Conservation (phyloP, 108 stramenopile species). For the Chaetoceros muelleri region DNA sequence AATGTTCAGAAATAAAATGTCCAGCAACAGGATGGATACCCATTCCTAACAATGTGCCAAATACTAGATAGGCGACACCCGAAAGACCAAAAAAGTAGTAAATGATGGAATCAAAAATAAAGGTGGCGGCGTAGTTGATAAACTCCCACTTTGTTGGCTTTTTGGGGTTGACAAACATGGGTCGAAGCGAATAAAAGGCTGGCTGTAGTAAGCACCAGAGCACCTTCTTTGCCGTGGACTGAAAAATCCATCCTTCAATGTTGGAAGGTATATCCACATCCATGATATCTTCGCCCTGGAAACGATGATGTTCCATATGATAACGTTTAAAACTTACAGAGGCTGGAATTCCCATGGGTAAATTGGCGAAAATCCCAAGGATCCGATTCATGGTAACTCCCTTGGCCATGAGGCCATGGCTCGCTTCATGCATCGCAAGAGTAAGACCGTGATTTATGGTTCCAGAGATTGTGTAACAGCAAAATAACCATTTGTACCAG, state of each 20-base stretch:
- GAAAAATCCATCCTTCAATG: constrained; percentile 64
- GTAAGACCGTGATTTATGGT: constrained; percentile 78
- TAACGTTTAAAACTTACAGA: constrained; percentile 85
- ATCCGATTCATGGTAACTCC: constrained; percentile 49
- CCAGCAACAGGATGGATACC: constrained; percentile 92
- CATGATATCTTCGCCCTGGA: constrained; percentile 70
- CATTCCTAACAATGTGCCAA: constrained; percentile 72
- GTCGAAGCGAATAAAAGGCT: constrained; percentile 81
- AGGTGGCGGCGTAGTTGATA: constrained; percentile 38
- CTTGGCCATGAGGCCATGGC: constrained; percentile 83
- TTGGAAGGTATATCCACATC: constrained; percentile 87
- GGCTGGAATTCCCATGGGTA: constrained; percentile 78
- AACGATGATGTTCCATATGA: constrained; percentile 91
- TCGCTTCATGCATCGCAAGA: constrained; percentile 85
- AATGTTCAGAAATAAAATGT: constrained; percentile 95
- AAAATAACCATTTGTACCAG: constrained; percentile 33
- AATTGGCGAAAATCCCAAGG: constrained; percentile 79
- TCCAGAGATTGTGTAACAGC: constrained; percentile 62
- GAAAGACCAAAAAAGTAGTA: constrained; percentile 42
- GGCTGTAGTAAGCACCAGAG: constrained; percentile 78
- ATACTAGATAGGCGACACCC: constrained; percentile 66
- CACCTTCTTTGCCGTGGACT: constrained; percentile 57
- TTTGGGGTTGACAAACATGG: constrained; percentile 74
- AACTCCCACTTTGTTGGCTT: constrained; percentile 38
- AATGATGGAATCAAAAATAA: constrained; percentile 54